These are phyloP conservation scores for Citrus australasica DNA, from an alignment of 345 rosid genomes.

Conservation along the genomic window DNA sequence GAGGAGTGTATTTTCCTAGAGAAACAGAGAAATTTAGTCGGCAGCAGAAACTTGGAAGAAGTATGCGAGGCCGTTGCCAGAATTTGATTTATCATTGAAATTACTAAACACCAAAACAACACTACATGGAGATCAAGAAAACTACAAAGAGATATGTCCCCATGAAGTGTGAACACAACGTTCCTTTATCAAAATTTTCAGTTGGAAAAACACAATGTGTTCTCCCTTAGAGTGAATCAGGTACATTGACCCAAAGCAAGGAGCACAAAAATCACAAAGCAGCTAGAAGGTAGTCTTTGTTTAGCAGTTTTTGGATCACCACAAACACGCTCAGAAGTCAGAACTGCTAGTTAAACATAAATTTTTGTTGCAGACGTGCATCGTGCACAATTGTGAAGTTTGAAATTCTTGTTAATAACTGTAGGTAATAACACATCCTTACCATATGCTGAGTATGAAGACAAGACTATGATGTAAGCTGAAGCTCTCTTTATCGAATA, in stretches of 20 bases:
- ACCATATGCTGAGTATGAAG: constrained; percentile 93
- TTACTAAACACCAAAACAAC: no score
- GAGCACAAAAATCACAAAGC: not conserved
- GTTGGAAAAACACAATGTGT: not conserved
- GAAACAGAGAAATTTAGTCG: not conserved
- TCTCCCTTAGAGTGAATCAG: not conserved
- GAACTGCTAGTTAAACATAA: not conserved
- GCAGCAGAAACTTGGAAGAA: not conserved
- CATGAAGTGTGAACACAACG: not conserved
- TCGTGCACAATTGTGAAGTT: not conserved
- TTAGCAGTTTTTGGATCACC: not conserved
- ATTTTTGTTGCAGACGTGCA: not conserved
- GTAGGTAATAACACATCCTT: constrained; percentile 11
- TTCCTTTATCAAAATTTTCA: not conserved
- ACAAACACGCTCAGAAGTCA: not conserved
- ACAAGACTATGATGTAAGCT: constrained; percentile 69
- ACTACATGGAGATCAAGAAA: no score
- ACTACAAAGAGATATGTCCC: not conserved
- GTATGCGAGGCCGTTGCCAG: not conserved
- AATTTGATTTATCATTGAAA: not conserved
- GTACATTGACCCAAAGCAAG: not conserved
- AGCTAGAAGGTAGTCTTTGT: not conserved
- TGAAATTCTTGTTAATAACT: not conserved
- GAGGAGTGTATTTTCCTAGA: constrained; percentile 82
- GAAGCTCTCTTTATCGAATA: constrained; percentile 96